These are phyloP conservation scores for Yarrowia sp. DNA, from an alignment of 805 yeast species.

Conservation along the genomic window DNA sequence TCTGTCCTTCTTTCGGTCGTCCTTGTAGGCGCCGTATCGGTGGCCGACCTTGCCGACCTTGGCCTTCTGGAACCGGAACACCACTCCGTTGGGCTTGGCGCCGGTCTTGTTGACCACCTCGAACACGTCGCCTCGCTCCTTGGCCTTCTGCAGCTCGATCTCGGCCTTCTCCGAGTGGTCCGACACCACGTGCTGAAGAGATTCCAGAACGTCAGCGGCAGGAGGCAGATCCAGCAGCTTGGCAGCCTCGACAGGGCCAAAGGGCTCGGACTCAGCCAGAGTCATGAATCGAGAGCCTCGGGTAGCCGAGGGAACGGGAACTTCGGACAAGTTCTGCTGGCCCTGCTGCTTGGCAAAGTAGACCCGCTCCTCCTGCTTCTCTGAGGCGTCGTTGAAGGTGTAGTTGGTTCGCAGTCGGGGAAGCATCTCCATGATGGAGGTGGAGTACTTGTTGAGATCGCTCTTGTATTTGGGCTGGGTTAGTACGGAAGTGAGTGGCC, in stretches of 20 bases:
- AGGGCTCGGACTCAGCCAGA: constrained; percentile 92
- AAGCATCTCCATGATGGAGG: constrained; percentile 77
- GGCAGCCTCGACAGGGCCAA: constrained; percentile 96
- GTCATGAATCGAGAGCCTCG: constrained; percentile 82
- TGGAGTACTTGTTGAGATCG: constrained; percentile 56
- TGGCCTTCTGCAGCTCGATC: constrained; percentile 42
- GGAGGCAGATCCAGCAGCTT: constrained; percentile 80
- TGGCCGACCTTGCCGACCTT: constrained; percentile 85
- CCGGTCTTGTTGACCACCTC: constrained; percentile 17
- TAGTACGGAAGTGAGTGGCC: constrained; percentile 4
- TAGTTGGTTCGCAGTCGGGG: constrained; percentile 56
- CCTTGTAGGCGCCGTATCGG: constrained; percentile 88
- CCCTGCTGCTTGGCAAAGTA: constrained; percentile 57
- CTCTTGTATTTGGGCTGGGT: constrained; percentile 13
- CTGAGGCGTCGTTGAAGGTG: constrained; percentile 37
- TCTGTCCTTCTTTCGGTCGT: constrained; percentile 88
- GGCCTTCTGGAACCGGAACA: constrained; percentile 77
- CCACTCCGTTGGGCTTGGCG: constrained; percentile 56
- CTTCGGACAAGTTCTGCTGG: constrained; percentile 75
- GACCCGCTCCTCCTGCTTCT: constrained; percentile 43
- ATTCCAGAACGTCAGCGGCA: constrained; percentile 78
- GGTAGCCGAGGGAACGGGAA: constrained; percentile 87
- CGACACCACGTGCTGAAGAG: constrained; percentile 54
- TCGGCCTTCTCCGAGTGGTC: constrained; percentile 52
- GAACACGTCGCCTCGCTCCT: constrained; percentile 47